Evolutionary conservation across 176 grass and related monocot genomes (phyloP).

Genomic region (Phoenix roebelenii): DNA sequence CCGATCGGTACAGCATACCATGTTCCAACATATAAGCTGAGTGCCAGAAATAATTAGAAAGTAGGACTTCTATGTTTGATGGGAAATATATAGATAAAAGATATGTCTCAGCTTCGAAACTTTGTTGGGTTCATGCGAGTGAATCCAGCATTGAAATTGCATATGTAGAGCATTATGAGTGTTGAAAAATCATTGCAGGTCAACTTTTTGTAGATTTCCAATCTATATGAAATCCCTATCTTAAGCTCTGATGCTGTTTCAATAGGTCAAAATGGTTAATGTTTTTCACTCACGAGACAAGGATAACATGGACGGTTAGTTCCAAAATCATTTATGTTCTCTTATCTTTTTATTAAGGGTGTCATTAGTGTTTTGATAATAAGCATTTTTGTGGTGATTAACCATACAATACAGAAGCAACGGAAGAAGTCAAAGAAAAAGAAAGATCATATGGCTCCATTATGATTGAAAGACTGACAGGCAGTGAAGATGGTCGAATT

Average conservation of each 20-base stretch:
- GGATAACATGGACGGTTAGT: constrained; percentile 54
- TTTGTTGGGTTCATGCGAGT: neutral
- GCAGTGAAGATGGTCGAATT: constrained; percentile 58
- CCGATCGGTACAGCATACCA: too few species aligned
- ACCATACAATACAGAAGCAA: constrained; percentile 32
- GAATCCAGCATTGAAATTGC: too few species aligned
- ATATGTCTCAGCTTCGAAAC: neutral
- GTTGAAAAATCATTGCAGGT: too few species aligned
- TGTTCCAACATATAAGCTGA: too few species aligned
- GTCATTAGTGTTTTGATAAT: neutral
- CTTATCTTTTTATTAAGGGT: too few species aligned
- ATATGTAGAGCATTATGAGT: too few species aligned
- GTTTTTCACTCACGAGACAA: constrained; percentile 59
- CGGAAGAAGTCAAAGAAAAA: constrained; percentile 31
- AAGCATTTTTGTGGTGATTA: constrained; percentile 2
- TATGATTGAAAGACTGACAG: constrained; percentile 94
- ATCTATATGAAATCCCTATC: too few species aligned
- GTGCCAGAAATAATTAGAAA: too few species aligned
- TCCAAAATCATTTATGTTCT: neutral
- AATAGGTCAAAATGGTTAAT: constrained; percentile 77
- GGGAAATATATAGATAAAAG: neutral
- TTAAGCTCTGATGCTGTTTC: neutral
- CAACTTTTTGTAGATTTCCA: too few species aligned
- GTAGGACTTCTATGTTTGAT: neutral
- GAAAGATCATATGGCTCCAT: constrained; percentile 74